Base-by-base conservation (phyloP, 2,329 filamentous ascomycete species). In the Hypocreales sp. region DNA sequence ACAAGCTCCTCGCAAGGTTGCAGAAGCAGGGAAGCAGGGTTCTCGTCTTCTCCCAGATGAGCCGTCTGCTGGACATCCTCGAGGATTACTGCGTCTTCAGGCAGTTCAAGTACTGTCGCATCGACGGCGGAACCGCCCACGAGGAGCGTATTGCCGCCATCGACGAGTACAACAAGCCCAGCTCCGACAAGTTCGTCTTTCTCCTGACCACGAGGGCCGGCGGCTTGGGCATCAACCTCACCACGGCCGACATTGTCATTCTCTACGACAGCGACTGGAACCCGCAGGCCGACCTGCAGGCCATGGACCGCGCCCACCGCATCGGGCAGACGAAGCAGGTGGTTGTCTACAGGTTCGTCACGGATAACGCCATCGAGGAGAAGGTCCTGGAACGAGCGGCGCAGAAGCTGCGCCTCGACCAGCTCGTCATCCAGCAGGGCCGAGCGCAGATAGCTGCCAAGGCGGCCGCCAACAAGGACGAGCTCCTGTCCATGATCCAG, bases 41-140 rank as follows among this genome's bases (percentile, higher is more conserved):
- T n/a, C 69, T 98, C 30, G 95, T 98, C 41, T 98, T 98, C 59
- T 98, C 90, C 1, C 90, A 98, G 47, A 98, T 98, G 90, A 94
- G 86, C 45, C 82, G 90, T 67, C 67, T 94, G 21, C 61, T 98
- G 22, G 90, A 98, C 47, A 98, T 98, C 28, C 67, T 98, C 11
- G 90, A 98, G 48, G 90, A 98, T 50, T 98, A 98, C 54, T 95
- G 87, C 38, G 84, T 95, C 24, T 93, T 98, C 64, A 72, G 86
- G 31, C 77, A 83, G 18, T 94, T 81, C 57, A 79, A 92, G 36
- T 98, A 98, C 57, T 95, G 86, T 54, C 81, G 90, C 45, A 98
- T 98, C 36, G 90, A 98, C 48, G 90, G 90, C 45, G 77, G 86
- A 25, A 98, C 90, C 10, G 87, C 90, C 1, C 90, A 98, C 42